Evolutionary conservation across 129 eudicot genomes (phyloP), one percentile per base, ranked within the genome.

Genomic region (Saussurea involucrata): DNA sequence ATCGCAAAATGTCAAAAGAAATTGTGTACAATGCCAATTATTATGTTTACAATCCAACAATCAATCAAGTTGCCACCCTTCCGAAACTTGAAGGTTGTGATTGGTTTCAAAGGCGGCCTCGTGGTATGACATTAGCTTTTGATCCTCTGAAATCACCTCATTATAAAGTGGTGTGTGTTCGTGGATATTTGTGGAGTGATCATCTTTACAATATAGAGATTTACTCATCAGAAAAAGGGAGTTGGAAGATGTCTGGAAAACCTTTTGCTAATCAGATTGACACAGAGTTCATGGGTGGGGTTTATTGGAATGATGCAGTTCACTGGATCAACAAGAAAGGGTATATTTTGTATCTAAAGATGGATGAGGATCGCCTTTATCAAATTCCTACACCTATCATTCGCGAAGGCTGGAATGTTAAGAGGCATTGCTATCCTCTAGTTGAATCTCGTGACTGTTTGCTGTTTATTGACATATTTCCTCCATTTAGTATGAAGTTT

Each of bases 21-120:
- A 34, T 33, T 4, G 77, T 24, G 9, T 76, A 66, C 15, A 70
- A 64, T 37, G 66, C 60, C 0, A 34, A 36, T 32, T 74, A 55
- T 76, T 82, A 71, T 57, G 73, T 90, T 4, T 85, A 61, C 69
- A 90, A 90, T 73, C 95, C 96, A 2, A 83, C 83, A 0, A 85
- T 85, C 10, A 81, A 81, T 18, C 82, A 74, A 73, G 82, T 76
- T 40, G 55, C 55, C 33, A 46, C 60, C n/a, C 72, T 83, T 70
- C 82, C 85, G 8, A 37, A 46, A 28, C 83, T 75, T 8, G 64
- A 24, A 24, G 68, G 73, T 0, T 69, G 49, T 10, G 79, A 37
- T 27, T 55, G 69, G 81, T 8, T 63, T 57, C 55, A 53, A 60
- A 75, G 69, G 24, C 46, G 74, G 24, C 74, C 84, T 5, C 24